These are phyloP conservation scores for Eimeria zaria DNA, from an alignment of 169 alveolate genomes.

Conservation along the genomic window DNA sequence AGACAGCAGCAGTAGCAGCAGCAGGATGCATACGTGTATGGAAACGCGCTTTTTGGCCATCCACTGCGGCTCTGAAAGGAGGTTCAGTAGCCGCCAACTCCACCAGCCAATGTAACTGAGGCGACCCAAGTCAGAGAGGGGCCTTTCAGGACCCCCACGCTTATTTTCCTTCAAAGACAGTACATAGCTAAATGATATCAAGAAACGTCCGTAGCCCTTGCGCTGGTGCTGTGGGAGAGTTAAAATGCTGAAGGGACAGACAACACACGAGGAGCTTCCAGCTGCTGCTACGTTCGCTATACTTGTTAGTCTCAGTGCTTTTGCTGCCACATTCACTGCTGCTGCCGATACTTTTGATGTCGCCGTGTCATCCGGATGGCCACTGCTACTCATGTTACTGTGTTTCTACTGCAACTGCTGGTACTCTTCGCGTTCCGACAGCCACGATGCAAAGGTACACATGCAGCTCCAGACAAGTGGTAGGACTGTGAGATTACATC, in stretches of 20 bases:
- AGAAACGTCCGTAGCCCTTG: slow-evolving; percentile 95
- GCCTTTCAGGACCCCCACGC: slow-evolving; percentile 99
- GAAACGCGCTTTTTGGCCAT: slow-evolving; percentile 39
- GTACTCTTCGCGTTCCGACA: neutral
- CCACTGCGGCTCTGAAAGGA: slow-evolving; percentile 65
- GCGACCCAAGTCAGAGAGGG: slow-evolving; percentile 98
- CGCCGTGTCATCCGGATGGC: neutral
- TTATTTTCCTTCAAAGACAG: slow-evolving; percentile 96
- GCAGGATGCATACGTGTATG: slow-evolving; percentile 26
- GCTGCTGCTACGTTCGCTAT: neutral
- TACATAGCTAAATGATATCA: slow-evolving; percentile 94
- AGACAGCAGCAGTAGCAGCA: neutral
- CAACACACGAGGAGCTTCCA: neutral
- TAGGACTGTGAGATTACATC: neutral
- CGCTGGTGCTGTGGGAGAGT: slow-evolving; percentile 91
- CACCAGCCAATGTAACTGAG: slow-evolving; percentile 93
- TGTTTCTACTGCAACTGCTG: neutral
- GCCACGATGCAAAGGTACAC: neutral
- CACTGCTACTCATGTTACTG: neutral
- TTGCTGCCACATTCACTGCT: neutral
- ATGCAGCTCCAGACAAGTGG: neutral
- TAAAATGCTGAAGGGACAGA: slow-evolving; percentile 45
- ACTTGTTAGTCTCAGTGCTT: neutral
- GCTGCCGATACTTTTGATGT: neutral
- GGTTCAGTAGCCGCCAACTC: slow-evolving; percentile 66